These are phyloP conservation scores for Phytophthora europaea DNA, from an alignment of 352 stramenopile genomes.

Conservation along the genomic window DNA sequence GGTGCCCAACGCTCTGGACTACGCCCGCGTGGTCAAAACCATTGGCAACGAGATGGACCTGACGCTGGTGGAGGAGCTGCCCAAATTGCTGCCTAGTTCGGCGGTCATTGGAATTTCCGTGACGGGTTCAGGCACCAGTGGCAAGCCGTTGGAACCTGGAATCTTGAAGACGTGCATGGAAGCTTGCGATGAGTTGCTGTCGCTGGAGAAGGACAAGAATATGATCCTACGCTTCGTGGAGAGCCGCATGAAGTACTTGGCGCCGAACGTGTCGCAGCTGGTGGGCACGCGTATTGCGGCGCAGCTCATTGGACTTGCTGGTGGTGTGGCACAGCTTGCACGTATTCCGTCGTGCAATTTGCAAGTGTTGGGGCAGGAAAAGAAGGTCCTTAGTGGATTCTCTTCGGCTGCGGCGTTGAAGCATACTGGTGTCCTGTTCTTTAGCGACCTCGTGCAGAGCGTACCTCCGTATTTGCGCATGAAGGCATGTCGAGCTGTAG, in stretches of 20 bases:
- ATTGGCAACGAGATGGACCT: constrained; percentile 97
- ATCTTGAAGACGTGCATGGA: constrained; percentile 83
- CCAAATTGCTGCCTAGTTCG: constrained; percentile 92
- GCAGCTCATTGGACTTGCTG: constrained; percentile 95
- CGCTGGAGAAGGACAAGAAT: constrained; percentile 87
- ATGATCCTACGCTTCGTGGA: constrained; percentile 94
- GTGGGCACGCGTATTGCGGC: constrained; percentile 96
- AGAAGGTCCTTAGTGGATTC: constrained; percentile 93
- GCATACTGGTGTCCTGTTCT: constrained; percentile 95
- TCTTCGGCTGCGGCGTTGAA: constrained; percentile 84
- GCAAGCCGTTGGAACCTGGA: constrained; percentile 74
- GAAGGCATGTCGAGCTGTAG: constrained; percentile 95
- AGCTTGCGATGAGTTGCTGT: constrained; percentile 90
- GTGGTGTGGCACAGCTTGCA: constrained; percentile 94
- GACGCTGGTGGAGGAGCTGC: constrained; percentile 88
- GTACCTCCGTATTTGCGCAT: constrained; percentile 93
- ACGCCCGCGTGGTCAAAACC: constrained; percentile 91
- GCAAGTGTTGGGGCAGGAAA: constrained; percentile 96
- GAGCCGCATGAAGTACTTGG: constrained; percentile 92
- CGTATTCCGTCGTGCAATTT: constrained; percentile 98
- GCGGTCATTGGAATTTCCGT: constrained; percentile 97
- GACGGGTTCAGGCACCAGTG: constrained; percentile 92
- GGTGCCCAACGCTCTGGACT: constrained; percentile 93
- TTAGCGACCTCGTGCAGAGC: constrained; percentile 94
- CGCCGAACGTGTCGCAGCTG: constrained; percentile 95